Evolutionary conservation across 2,329 filamentous ascomycete species (phyloP).

Genomic region (Aureobasidium musti): DNA sequence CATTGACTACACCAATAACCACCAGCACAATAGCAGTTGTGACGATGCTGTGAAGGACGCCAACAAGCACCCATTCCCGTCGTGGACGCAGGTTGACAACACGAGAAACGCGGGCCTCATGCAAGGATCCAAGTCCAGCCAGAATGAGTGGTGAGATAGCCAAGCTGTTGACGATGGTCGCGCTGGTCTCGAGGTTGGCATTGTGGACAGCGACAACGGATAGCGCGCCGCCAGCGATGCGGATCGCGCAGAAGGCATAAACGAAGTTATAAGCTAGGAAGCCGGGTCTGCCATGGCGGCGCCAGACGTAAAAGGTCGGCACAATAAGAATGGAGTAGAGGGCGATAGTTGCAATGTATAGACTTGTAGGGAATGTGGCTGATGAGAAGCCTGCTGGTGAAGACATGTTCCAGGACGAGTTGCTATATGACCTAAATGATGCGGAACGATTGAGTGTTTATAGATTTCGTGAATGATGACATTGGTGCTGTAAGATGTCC

Average conservation of each 20-base stretch:
- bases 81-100: neutral
- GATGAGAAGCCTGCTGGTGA: neutral
- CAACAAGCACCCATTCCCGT: neutral
- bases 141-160: conserved; percentile 3
- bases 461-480: neutral
- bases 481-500: neutral
- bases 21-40: neutral
- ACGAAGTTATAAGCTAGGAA: conserved; percentile 4
- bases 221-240: neutral
- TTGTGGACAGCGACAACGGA: neutral
- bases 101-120: neutral
- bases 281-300: neutral
- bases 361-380: neutral
- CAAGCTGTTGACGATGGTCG: conserved; percentile 4
- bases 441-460: neutral
- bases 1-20: conserved; percentile 3
- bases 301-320: conserved; percentile 5
- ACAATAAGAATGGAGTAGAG: neutral
- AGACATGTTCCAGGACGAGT: neutral
- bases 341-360: neutral
- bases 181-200: neutral
- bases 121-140: neutral
- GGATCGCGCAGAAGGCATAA: conserved; percentile 3
- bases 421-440: neutral
- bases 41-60: neutral